Conservation (phyloP, 2,329 filamentous ascomycete species). For the Fusarium piperis region DNA sequence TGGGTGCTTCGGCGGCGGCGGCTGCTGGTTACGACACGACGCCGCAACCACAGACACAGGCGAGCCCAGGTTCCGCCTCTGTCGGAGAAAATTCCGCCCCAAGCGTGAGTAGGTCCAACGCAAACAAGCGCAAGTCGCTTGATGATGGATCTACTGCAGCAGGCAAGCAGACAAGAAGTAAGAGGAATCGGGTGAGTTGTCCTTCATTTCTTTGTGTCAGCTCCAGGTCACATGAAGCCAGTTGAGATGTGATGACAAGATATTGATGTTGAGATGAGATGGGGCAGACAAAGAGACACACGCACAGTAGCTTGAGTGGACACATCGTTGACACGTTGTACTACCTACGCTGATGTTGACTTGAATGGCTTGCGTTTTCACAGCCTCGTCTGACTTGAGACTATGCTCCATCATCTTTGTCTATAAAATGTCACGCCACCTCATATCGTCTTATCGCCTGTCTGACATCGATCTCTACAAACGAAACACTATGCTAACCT, state of each 20-base stretch:
- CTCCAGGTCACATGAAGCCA: not conserved
- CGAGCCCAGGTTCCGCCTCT: conserved; percentile 52
- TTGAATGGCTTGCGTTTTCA: not conserved
- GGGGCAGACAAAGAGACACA: not conserved
- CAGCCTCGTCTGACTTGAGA: not conserved
- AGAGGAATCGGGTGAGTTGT: conserved; percentile 65
- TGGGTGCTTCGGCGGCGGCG: conserved; percentile 41
- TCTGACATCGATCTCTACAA: not conserved
- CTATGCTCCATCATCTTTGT: not conserved
- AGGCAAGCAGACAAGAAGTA: conserved; percentile 65
- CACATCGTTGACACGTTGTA: conserved; percentile 2
- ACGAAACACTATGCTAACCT: conserved; percentile 28
- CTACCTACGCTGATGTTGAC: conserved; percentile 8
- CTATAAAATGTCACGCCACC: not conserved
- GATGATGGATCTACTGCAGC: conserved; percentile 50
- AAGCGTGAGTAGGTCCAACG: conserved; percentile 35
- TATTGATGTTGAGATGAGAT: conserved; percentile 2
- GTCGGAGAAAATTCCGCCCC: conserved; percentile 63
- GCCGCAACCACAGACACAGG: conserved; percentile 45
- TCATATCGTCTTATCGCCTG: not conserved
- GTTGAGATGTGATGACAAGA: conserved; percentile 3
- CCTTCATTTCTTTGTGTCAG: conserved; percentile 6
- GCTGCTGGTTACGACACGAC: conserved; percentile 47
- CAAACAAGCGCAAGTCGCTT: conserved; percentile 51
- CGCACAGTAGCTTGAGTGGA: not conserved